Base-by-base conservation (phyloP, 2,329 filamentous ascomycete genomes). In the Sporothrix humicola region DNA sequence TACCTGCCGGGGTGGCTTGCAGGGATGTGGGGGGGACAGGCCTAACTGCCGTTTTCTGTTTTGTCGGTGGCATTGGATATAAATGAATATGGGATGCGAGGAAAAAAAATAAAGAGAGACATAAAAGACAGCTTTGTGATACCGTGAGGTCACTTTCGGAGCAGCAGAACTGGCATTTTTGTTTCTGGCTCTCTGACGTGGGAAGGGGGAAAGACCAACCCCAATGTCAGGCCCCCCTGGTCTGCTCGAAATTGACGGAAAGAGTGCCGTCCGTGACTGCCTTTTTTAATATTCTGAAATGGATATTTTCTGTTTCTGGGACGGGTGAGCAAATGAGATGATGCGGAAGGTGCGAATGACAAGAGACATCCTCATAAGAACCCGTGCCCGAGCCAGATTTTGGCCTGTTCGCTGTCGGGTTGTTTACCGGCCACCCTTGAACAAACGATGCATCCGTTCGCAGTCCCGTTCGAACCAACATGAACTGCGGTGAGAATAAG, bases 361-460 rank as follows among this genome's bases (percentile, higher is more conserved):
- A 26, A 52, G 15, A 68, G 15, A 68, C 61, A 6, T 37, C 31
- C 31, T 37, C 31, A 5, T 37, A 26, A 65, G 10, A 26, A 37
- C 31, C 31, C 10, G 61, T 48, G 26, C 20, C 20, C 42, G 42
- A 66, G 20, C 20, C 37, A 26, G 20, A 20, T 66, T 37, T 37
- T 17, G 15, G 44, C n/a, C 31, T 15, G 9, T 9, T 66, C 42
- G 12, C 42, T 66, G 42, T 37, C 31, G 31, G 31, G 31, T 37
- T 37, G 31, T 46, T 66, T 48, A 26, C 61, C 17, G 37, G 46
- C 46, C 2, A 12, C 4, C 12, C 58, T 12, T 26, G 20, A n/a
- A 17, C 61, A 66, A 66, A 66, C 61, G 61, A 66, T 26, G 61
- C 61, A 66, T 20, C 42, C 42, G 61, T 66, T 66, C 42, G 42